Conservation (phyloP, 345 rosid genomes). For the Garcia nutans region DNA sequence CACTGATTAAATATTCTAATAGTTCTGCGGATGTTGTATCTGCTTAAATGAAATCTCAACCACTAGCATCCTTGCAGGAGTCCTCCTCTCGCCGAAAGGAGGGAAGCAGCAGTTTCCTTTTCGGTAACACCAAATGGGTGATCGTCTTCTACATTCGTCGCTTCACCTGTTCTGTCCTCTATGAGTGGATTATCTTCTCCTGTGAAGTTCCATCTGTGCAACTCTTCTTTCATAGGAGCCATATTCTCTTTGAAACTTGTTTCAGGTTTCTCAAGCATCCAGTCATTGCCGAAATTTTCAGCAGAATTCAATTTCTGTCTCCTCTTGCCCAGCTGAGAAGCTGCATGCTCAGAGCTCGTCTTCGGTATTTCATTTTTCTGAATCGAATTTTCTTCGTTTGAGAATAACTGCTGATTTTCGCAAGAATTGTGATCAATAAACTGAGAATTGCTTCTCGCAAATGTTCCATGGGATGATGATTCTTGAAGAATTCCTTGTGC, state of each 20-base stretch:
- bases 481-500: slow-evolving; percentile 40
- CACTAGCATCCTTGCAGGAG: slow-evolving; percentile 35
- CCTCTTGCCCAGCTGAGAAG: background rate
- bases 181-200: slow-evolving; percentile 45
- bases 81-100: slow-evolving; percentile 36
- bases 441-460: slow-evolving; percentile 56
- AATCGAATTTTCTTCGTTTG: slow-evolving; percentile 13
- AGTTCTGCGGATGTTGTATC: background rate
- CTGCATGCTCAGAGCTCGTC: slow-evolving; percentile 5
- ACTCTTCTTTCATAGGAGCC: slow-evolving; percentile 36
- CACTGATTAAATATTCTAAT: background rate
- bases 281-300: slow-evolving; percentile 7
- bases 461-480: slow-evolving; percentile 27
- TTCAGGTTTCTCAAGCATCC: slow-evolving; percentile 21
- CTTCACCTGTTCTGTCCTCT: slow-evolving; percentile 26
- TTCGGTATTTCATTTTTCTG: slow-evolving; percentile 16
- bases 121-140: slow-evolving; percentile 47
- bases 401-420: too few relatives aligned
- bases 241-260: slow-evolving; percentile 40
- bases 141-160: slow-evolving; percentile 27
- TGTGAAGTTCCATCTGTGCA: slow-evolving; percentile 28
- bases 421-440: slow-evolving; percentile 31
- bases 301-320: slow-evolving; percentile 5
- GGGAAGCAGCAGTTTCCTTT: slow-evolving; percentile 32
- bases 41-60: too few relatives aligned